Evolutionary conservation across 164 flowering plant genomes (phyloP), one percentile per base, ranked within the genome.

Genomic region (Warburgia ugandensis): DNA sequence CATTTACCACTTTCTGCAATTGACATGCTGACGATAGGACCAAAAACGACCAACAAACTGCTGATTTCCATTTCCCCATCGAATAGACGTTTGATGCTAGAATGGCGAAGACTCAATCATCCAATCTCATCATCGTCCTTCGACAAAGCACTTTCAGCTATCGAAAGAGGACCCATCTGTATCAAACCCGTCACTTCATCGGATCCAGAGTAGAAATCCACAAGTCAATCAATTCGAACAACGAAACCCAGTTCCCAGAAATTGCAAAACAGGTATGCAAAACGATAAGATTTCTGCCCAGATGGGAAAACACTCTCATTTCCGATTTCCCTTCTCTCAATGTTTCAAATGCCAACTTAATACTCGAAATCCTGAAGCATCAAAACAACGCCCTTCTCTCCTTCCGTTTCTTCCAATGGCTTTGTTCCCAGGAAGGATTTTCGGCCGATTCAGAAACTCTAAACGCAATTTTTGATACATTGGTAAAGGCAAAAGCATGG

Each of bases 361-460:
- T 80, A 22, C 33, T 13, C 21, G 63, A 69, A 46, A 45, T 78
- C 21, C 50, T 83, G 30, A 60, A 57, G 53, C 69, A 54, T 2
- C 75, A 73, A 38, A 56, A 36, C 37, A 75, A 76, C 50, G 58
- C 60, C 0, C 30, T 76, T 27, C 60, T 76, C 4, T 65, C 79
- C 2, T 50, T 69, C 13, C 61, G 79, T 2, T 79, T 80, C 62
- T 77, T 73, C 47, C 57, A 37, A 6, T 86, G 91, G 88, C 43
- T 79, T 23, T 56, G 47, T 8, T 64, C 75, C 12, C 61, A 50
- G 0, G 27, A 52, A 4, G 58, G 48, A 6, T 69, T 60, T 30
- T 39, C 52, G 3, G 72, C 63, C 2, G 70, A 72, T 29, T 21
- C 55, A 1, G 19, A 7, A 17, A 67, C 65, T 5, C 68, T 64